Percentiles rank a stretch among this genome's conserved stretches.
These are phyloP conservation scores for Hippophae gyantsensis DNA, from an alignment of 306 rosid species.

Conservation along the genomic window DNA sequence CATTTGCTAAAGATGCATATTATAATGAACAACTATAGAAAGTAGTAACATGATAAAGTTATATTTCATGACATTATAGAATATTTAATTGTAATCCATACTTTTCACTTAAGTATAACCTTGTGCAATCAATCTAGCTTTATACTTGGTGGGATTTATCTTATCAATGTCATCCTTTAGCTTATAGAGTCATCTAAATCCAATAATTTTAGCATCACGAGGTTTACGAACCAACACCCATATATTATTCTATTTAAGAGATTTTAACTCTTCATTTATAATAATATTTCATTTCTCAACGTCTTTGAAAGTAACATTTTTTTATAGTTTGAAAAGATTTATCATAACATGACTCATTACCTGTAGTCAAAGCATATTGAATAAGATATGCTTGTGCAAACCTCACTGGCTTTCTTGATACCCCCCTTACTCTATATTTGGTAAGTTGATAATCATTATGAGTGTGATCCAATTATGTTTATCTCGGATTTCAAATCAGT, in stretches of 20 bases:
- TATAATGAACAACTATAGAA: too few relatives aligned
- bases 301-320: not conserved
- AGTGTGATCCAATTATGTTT: too few relatives aligned
- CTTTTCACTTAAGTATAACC: not conserved
- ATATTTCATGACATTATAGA: not conserved
- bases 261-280: not conserved
- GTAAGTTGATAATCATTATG: too few relatives aligned
- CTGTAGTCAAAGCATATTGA: not conserved
- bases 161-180: not conserved
- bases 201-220: not conserved
- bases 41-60: not conserved
- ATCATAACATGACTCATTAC: not conserved
- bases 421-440: too few relatives aligned
- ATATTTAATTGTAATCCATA: not conserved
- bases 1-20: too few relatives aligned
- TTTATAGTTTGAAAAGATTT: not conserved
- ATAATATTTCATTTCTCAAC: not conserved
- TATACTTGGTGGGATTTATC: not conserved
- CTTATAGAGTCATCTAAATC: not conserved
- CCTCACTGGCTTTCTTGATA: too few relatives aligned
- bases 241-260: not conserved
- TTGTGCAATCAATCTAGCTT: not conserved
- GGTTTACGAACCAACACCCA: not conserved
- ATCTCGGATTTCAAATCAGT: too few relatives aligned
- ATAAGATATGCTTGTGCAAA: not conserved